Conservation (phyloP, 768 basidiomycete genomes). For the Kwoniella mangroviensis region DNA sequence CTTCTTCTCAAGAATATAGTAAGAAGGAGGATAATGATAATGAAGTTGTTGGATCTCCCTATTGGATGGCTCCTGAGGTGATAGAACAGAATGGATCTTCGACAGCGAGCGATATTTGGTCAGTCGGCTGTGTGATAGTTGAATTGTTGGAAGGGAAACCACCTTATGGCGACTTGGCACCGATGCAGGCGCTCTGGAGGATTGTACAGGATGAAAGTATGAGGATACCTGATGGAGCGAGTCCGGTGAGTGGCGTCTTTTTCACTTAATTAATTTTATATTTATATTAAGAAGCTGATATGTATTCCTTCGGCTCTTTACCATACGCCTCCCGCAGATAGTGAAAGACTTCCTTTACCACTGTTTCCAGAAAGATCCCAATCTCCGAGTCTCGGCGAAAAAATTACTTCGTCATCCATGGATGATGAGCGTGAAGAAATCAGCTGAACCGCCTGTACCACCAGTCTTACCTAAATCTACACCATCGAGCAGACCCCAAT, state of each 20-base stretch:
- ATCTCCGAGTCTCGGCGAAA: constrained; percentile 89
- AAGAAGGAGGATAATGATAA: constrained; percentile 63
- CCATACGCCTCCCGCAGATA: constrained; percentile 60
- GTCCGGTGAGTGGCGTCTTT: constrained; percentile 62
- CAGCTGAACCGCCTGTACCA: constrained; percentile 61
- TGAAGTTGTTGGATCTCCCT: constrained; percentile 95
- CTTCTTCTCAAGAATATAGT: not conserved
- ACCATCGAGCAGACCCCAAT: constrained; percentile 19
- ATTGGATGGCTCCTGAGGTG: constrained; percentile 99
- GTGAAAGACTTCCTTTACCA: constrained; percentile 96
- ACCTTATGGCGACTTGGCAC: constrained; percentile 92
- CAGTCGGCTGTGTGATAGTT: constrained; percentile 96
- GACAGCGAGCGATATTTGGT: constrained; percentile 96
- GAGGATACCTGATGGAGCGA: constrained; percentile 92
- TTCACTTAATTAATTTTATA: not conserved
- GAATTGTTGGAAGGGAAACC: constrained; percentile 90
- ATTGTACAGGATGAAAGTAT: constrained; percentile 98
- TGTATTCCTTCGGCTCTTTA: not conserved
- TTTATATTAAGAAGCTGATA: not conserved
- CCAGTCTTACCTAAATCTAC: constrained; percentile 15
- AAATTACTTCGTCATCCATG: constrained; percentile 92
- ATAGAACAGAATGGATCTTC: constrained; percentile 98
- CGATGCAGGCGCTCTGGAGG: constrained; percentile 97
- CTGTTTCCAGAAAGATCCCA: constrained; percentile 97
- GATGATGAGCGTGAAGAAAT: constrained; percentile 86